phyloP scores from a whole-genome alignment of 345 rosid genomes.

The Geranium rotundifolium region DNA sequence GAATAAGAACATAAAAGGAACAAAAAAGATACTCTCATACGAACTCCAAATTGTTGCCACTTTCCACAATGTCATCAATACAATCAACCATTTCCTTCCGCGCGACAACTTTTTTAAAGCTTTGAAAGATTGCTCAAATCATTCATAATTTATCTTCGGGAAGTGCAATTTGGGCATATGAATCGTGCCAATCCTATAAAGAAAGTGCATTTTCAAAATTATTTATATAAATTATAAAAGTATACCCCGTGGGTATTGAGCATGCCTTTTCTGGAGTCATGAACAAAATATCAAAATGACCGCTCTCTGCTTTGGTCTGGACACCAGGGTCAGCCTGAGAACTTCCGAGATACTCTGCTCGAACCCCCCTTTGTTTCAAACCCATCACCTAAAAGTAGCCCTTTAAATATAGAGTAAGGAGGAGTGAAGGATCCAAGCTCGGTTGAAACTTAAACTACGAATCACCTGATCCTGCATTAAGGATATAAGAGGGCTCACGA shows the following conservation, averaged over 20 bases:
- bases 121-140: no score
- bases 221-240: neutral
- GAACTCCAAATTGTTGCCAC: no score
- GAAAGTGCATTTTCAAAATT: neutral
- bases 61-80: no score
- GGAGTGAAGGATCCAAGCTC: neutral
- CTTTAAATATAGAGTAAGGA: neutral
- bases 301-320: constrained; percentile 23
- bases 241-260: constrained; percentile 25
- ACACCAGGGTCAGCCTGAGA: constrained; percentile 31
- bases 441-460: neutral
- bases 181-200: no score
- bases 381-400: constrained; percentile 23
- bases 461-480: constrained; percentile 44
- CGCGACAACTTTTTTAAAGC: no score
- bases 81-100: no score
- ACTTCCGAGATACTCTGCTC: constrained; percentile 37
- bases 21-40: no score
- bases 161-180: no score
- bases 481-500: constrained; percentile 41
- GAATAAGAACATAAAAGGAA: no score
- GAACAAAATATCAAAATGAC: constrained; percentile 27
- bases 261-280: constrained; percentile 43
- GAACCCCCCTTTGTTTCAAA: constrained; percentile 30
- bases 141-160: no score